Evolutionary conservation across 768 basidiomycete genomes (phyloP).

Genomic region (Cystoderma amianthinum): DNA sequence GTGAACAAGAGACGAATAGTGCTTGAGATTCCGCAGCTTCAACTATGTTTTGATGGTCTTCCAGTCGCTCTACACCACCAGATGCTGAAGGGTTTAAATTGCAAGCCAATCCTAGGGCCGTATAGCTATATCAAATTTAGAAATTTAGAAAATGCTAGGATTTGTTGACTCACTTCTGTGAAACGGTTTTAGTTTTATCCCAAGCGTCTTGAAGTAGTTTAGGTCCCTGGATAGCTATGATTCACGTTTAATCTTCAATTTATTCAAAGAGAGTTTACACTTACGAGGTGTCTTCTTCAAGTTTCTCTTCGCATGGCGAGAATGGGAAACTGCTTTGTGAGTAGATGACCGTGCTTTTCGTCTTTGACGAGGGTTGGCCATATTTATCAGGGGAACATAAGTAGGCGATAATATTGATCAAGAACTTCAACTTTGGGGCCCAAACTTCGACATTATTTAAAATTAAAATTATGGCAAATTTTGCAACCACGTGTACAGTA

Average conservation of each 20-base stretch:
- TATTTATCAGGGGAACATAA: slow-evolving; percentile 22
- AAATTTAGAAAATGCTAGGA: neutral
- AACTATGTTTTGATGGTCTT: slow-evolving; percentile 7
- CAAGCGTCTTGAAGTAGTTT: slow-evolving; percentile 77
- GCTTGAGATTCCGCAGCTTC: slow-evolving; percentile 6
- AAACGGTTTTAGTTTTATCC: slow-evolving; percentile 83
- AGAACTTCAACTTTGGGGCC: neutral
- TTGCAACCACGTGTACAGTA: too few species aligned
- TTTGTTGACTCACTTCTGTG: slow-evolving; percentile 72
- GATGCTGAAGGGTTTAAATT: slow-evolving; percentile 60
- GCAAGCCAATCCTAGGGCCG: slow-evolving; percentile 66
- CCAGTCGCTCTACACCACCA: slow-evolving; percentile 57
- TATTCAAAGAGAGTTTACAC: slow-evolving; percentile 15
- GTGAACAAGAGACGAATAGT: slow-evolving; percentile 4
- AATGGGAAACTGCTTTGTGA: slow-evolving; percentile 69
- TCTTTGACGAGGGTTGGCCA: slow-evolving; percentile 95
- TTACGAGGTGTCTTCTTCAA: slow-evolving; percentile 74
- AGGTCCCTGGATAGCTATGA: slow-evolving; percentile 71
- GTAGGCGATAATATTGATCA: neutral
- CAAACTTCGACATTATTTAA: neutral
- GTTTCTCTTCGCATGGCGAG: slow-evolving; percentile 66
- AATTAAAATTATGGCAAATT: neutral
- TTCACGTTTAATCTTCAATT: slow-evolving; percentile 5
- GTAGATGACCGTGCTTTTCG: slow-evolving; percentile 75
- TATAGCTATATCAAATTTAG: slow-evolving; percentile 37